Evolutionary conservation across 306 rosid species (phyloP), one percentile per base, ranked within the genome.

Genomic region (Begonia peltatifolia): DNA sequence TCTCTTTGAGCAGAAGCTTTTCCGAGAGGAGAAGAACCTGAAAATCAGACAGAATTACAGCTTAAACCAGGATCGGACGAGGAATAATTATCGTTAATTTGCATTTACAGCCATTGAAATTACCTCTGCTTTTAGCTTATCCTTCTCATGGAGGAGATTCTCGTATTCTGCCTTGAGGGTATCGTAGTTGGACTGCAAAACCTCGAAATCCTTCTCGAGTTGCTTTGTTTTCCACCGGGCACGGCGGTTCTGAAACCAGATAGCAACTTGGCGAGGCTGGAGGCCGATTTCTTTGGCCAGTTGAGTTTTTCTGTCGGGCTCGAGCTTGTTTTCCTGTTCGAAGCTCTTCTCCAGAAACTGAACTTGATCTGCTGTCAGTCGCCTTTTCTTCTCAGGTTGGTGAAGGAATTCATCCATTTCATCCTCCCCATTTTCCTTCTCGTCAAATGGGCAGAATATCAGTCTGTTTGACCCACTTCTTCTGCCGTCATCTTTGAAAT

Each of bases 151-250:
- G 56, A 50, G 55, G 62, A 79, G 47, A 51, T 79, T 78, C 42
- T 90, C 99, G 42, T 74, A 71, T 46, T 75, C 71, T 3, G 85
- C 73, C 64, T 63, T 69, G 44, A 90, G 87, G 58, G 95, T 62
- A 62, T 83, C 99, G 55, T 83, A 83, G 47, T 87, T 72, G 54
- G 95, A 74, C 69, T 76, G 85, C 58, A 90, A 94, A 71, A 74
- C 74, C 71, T 90, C 95, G 72, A 64, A 90, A 70, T 85, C 95
- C 58, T 82, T 82, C 69, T 90, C 99, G 14, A 90, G 94, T 66
- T 90, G 99, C 74, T 90, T 90, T 12, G 94, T 90, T 82, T 90
- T 90, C 99, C 99, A 90, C 11, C 99, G 70, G 49, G 99, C 95
- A 46, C 95, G 73, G 76, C 99, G 95, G 78, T 90, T 90, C 74